Conservation (phyloP, 2,329 filamentous ascomycete species). For the Aspergillus glaucus region DNA sequence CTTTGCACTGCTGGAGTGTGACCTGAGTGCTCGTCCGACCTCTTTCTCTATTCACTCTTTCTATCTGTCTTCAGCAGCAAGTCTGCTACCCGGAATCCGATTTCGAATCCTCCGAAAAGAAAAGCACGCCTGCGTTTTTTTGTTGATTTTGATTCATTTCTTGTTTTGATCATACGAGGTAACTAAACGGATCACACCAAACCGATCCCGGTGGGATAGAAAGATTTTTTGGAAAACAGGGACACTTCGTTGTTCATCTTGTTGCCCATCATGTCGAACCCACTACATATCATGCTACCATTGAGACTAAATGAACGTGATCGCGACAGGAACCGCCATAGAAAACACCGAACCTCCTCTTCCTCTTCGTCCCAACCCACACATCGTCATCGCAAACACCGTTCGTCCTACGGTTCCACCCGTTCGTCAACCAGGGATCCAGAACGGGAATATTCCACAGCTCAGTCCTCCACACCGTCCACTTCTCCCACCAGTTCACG, state of each 20-base stretch:
- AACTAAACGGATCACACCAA: constrained; percentile 13
- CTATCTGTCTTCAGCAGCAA: background rate
- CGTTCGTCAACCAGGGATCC: constrained; percentile 30
- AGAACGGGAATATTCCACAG: constrained; percentile 22
- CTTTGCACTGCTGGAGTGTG: too few relatives aligned
- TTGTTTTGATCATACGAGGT: constrained; percentile 11
- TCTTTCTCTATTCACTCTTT: background rate
- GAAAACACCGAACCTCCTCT: constrained; percentile 21
- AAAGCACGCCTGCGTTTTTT: background rate
- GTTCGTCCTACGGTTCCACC: constrained; percentile 24
- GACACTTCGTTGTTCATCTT: constrained; percentile 8
- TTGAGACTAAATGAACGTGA: constrained; percentile 32
- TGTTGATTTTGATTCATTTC: background rate
- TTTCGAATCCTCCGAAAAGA: background rate
- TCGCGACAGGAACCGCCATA: constrained; percentile 20
- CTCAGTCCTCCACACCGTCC: constrained; percentile 23
- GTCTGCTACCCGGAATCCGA: background rate
- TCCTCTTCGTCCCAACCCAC: constrained; percentile 20
- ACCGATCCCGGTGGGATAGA: constrained; percentile 8
- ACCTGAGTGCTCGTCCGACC: too few relatives aligned
- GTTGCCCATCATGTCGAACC: constrained; percentile 11
- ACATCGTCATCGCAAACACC: constrained; percentile 9
- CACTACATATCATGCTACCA: constrained; percentile 29
- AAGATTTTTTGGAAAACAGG: constrained; percentile 6
- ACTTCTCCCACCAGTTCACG: constrained; percentile 16